A percentile compares a stretch with the other conserved stretches of the same genome.
phyloP scores from a whole-genome alignment of 805 yeast species.

The Saccharomycopsis sp. region DNA sequence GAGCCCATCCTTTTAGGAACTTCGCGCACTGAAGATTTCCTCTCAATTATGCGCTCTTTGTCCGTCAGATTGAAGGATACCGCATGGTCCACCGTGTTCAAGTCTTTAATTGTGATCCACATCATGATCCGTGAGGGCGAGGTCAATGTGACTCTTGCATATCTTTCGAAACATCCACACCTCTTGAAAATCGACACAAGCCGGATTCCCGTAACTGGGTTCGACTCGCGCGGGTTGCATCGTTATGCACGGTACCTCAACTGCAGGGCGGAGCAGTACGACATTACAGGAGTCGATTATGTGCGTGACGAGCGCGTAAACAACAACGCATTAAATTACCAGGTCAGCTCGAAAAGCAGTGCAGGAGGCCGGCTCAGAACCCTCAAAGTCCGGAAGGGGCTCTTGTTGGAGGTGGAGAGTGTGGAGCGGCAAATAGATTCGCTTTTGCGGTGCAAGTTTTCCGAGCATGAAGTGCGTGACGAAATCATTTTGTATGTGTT shows the following conservation, averaged over 20 bases:
- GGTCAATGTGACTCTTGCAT: constrained; percentile 61
- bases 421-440: constrained; percentile 78
- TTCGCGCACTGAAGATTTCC: constrained; percentile 40
- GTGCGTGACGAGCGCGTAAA: constrained; percentile 60
- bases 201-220: constrained; percentile 28
- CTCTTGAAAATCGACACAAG: constrained; percentile 42
- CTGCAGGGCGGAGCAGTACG: constrained; percentile 63
- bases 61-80: constrained; percentile 59
- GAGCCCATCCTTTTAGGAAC: constrained; percentile 75
- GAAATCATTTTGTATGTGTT: constrained; percentile 82
- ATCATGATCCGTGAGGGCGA: constrained; percentile 92
- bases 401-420: constrained; percentile 77
- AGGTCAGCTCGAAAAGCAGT: constrained; percentile 27
- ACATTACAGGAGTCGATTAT: constrained; percentile 61
- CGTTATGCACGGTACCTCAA: constrained; percentile 69
- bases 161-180: constrained; percentile 42
- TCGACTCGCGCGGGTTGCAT: constrained; percentile 54
- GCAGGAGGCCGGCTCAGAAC: constrained; percentile 57
- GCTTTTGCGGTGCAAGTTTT: constrained; percentile 64
- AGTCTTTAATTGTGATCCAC: constrained; percentile 77
- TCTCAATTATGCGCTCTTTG: constrained; percentile 61
- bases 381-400: constrained; percentile 68
- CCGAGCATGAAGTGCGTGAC: constrained; percentile 75
- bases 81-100: constrained; percentile 90
- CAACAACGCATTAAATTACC: constrained; percentile 25